Evolutionary conservation across 768 basidiomycete species (phyloP).

Genomic region (Baorangia bicolor): DNA sequence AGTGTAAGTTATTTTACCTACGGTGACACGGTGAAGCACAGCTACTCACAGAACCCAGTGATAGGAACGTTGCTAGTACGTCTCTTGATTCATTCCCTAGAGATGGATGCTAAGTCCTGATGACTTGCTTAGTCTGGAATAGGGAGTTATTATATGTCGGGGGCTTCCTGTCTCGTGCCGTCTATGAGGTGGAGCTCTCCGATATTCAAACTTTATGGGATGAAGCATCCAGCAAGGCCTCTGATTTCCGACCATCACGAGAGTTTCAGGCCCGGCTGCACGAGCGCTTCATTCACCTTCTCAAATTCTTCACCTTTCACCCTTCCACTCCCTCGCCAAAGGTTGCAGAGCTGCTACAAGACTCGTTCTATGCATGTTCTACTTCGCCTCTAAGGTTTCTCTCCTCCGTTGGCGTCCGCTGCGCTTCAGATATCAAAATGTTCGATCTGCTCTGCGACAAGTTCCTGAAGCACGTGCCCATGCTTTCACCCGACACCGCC

Average conservation of each 20-base stretch:
- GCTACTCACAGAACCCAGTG: background rate
- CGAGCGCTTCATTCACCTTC: conserved; percentile 67
- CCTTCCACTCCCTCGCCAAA: conserved; percentile 83
- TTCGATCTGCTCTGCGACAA: conserved; percentile 62
- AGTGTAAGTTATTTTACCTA: background rate
- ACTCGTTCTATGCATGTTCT: conserved; percentile 69
- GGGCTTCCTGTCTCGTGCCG: conserved; percentile 9
- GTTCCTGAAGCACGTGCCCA: conserved; percentile 74
- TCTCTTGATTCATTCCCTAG: too few relatives aligned
- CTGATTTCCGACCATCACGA: conserved; percentile 32
- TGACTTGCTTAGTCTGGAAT: conserved; percentile 95
- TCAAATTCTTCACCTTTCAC: conserved; percentile 89
- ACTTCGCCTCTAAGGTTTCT: background rate
- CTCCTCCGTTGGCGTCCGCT: conserved; percentile 44
- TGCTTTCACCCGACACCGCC: conserved; percentile 59
- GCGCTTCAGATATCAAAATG: conserved; percentile 62
- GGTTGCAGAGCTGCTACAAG: conserved; percentile 69
- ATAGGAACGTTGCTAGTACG: background rate
- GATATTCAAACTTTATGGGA: conserved; percentile 50
- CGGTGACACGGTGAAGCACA: background rate
- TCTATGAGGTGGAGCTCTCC: conserved; percentile 14
- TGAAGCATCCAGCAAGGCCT: conserved; percentile 36
- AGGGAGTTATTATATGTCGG: conserved; percentile 48
- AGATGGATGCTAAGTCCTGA: too few relatives aligned
- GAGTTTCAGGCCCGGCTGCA: conserved; percentile 53